These are phyloP conservation scores for Cordyceps sp. DNA, from an alignment of 2,329 filamentous ascomycete species.

Conservation along the genomic window DNA sequence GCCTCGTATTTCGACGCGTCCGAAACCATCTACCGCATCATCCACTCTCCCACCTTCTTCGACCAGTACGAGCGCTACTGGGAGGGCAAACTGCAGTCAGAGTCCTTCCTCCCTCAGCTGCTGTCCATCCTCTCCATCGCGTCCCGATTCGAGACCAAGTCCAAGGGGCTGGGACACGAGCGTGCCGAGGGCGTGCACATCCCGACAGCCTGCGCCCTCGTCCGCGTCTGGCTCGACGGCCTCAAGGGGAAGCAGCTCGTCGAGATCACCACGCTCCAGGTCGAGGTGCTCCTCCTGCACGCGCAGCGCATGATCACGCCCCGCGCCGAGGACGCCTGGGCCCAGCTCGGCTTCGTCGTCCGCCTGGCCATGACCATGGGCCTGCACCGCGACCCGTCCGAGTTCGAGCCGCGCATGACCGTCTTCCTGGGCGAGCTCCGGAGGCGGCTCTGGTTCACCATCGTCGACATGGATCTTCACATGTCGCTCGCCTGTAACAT, in stretches of 20 bases:
- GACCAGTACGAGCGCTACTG: slow-evolving; percentile 34
- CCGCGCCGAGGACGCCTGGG: slow-evolving; percentile 34
- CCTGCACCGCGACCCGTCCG: slow-evolving; percentile 37
- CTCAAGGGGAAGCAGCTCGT: slow-evolving; percentile 34
- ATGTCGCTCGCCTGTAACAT: slow-evolving; percentile 34
- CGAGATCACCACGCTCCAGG: slow-evolving; percentile 35
- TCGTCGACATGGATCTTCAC: slow-evolving; percentile 39
- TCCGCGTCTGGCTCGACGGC: slow-evolving; percentile 35
- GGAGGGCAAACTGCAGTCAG: slow-evolving; percentile 26
- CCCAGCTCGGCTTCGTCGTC: slow-evolving; percentile 35
- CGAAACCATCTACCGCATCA: slow-evolving; percentile 34
- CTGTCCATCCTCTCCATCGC: slow-evolving; percentile 35
- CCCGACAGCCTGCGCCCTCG: slow-evolving; percentile 37
- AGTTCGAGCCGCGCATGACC: slow-evolving; percentile 30
- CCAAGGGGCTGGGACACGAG: slow-evolving; percentile 31
- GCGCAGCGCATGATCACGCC: slow-evolving; percentile 34
- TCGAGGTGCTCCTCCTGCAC: slow-evolving; percentile 34
- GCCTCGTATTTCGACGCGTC: slow-evolving; percentile 30
- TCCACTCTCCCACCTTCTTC: slow-evolving; percentile 34
- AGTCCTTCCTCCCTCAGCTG: slow-evolving; percentile 36
- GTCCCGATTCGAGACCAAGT: slow-evolving; percentile 33
- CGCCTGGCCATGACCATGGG: slow-evolving; percentile 44
- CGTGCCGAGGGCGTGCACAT: slow-evolving; percentile 37
- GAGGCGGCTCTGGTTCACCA: slow-evolving; percentile 38
- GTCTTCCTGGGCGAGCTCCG: slow-evolving; percentile 35